Evolutionary conservation across 805 yeast species (phyloP), one percentile per base, ranked within the genome.

Genomic region (Candida namnaoensis): DNA sequence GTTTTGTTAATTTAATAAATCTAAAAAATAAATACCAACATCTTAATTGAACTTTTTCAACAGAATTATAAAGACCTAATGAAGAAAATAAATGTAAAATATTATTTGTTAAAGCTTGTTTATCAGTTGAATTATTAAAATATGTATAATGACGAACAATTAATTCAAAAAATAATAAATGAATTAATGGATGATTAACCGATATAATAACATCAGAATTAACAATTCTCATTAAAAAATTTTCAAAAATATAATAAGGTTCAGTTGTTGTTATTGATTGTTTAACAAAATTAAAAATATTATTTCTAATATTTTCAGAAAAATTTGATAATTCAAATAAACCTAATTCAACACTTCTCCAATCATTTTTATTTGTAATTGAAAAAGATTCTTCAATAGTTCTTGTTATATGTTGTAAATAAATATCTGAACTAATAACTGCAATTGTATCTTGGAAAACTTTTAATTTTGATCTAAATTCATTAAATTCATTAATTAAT

Each of bases 11-110:
- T 56, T 83, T 87, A 46, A 88, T 72, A 53, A 90, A 85, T 58
- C 95, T 75, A 54, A 81, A 81, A 52, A 91, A 87, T 47, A 90
- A 67, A 58, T 87, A 91, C 96, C 98, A 93, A 35, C 95, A 74
- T 58, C 97, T 79, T 42, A 78, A 70, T 52, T 88, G 79, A 5
- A 90, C 96, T 46, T 78, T 82, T 44, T 74, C 82, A 49, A 74
- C 70, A 5, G 71, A 68, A 62, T 82, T 87, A 60, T 87, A 88
- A 46, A 91, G 74, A 13, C 97, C 98, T 50, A 81, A 72, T 14
- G 93, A 78, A 37, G 88, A 77, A 57, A 93, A 91, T 23, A 85
- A 73, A 50, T 85, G 84, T 44, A 91, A 66, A 15, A 88, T 76
- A 44, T 80, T 74, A 45, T 73, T 58, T 10, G 85, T 66, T 35